Base-by-base conservation (phyloP, 1,139 yeast genomes). In the Hemisphaericaspora subhashii region DNA sequence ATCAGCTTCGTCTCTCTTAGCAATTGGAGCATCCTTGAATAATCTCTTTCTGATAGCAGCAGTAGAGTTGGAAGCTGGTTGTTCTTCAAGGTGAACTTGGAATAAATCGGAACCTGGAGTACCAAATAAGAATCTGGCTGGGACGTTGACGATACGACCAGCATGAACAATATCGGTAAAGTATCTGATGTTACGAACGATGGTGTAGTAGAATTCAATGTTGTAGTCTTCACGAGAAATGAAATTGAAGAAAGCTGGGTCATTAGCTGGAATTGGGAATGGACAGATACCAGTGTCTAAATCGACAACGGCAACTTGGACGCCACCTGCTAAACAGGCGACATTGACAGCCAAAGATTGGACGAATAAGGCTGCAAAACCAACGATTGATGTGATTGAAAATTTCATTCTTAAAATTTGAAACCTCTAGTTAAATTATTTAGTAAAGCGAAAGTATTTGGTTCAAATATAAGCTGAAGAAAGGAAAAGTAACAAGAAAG, bases 1-100 rank as follows among this genome's bases (percentile, higher is more conserved):
- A 37, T 60, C 57, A 18, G 47, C 51, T 23, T 46, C 67, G 40
- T 62, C 68, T 57, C 68, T 62, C 54, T 58, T 57, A 42, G 36
- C 41, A 27, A 46, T 28, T 32, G 40, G 39, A 27, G 43, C 22
- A 35, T 46, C 44, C 41, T 50, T 45, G 41, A 57, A 43, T 38
- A 64, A 66, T 67, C 75, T 67, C 58, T 59, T 69, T 60, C 70
- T 66, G 54, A 68, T 54, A 34, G 71, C 69, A 47, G 64, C 64
- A 45, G 74, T 65, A 36, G 74, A 67, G 65, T 70, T 70, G 35
- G 64, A 46, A 38, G 59, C 55, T 40, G 72, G 68, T 25, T 54
- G 39, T 44, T 54, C 43, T 37, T 55, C 54, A 29, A 48, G 53
- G 46, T 58, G 63, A 41, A 67, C 66, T 44, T 59, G 60, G 64